Base-by-base conservation (phyloP, 2,329 filamentous ascomycete genomes). In the Diaporthe australafricana region DNA sequence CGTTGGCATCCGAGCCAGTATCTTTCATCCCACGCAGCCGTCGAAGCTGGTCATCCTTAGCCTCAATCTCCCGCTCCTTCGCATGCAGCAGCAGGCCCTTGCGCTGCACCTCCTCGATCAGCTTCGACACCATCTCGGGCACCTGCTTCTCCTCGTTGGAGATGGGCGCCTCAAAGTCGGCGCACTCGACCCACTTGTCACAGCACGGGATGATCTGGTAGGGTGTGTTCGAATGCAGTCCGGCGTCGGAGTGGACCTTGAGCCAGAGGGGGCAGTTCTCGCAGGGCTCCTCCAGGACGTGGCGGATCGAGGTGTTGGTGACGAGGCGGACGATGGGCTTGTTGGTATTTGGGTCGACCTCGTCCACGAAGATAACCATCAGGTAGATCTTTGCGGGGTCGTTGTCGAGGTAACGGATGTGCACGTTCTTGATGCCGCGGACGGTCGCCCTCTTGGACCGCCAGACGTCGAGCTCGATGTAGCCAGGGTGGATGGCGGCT, bases 221-320 rank as follows among this genome's bases (percentile, higher is more conserved):
- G 9, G 66, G 38, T 38, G 50, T 50, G 27, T 27, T 25, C 2
- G 47, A 48, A 5, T 35, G 38, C 45, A 42, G 57, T 17, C 35
- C n/a, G 20, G n/a, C 63, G 27, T 38, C 35, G n/a, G 55, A 45
- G 45, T 38, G 65, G 30, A 69, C 69, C 5, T 27, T 67, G 5
- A 73, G 66, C 72, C 72, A 73, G 12, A 73, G 72, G 12, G 52
- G 72, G 35, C 72, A 73, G 45, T 73, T 70, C 22, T 50, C 47
- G 22, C 45, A 69, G 5, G 70, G 66, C 65, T 73, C 70, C 53
- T 68, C 70, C 12, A 73, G 60, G 17, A 73, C 72, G 45, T 73
- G 72, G 6, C 45, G 56, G 38, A 72, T 70, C 16, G 72, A 73
- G 35, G 72, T 73, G 52, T 70, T 56, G 20, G 72, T 73, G 52